Base-by-base conservation (phyloP, 83 land plant genomes). In the Isoetes engelmannii region DNA sequence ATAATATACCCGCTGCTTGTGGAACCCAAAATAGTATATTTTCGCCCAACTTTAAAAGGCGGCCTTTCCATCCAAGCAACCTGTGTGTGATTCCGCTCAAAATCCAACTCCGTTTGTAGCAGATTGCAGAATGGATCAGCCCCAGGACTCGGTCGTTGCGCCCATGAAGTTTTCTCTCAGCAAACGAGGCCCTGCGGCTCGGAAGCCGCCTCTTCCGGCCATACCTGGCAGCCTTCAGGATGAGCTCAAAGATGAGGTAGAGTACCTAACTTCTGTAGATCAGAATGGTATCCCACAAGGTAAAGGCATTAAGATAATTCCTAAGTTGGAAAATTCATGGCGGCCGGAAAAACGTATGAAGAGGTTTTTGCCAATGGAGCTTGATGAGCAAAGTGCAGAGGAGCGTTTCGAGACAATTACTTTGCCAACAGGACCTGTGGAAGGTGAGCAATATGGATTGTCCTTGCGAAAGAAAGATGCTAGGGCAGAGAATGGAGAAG, bases 341-440 rank as follows among this genome's bases (percentile, higher is more conserved):
- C 77, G 79, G 10, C 89, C 87, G 15, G 74, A 76, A 77, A 80
- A 79, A 73, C 70, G 77, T 71, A 82, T 86, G 86, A 84, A 83
- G 70, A 89, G 86, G 67, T 80, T 88, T 61, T 47, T 73, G 47
- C 63, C 68, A 56, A 18, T 69, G 4, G 83, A 78, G 5, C 46
- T 50, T 13, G 83, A 71, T 47, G 49, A 13, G 41, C 58, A 59
- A 28, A 4, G 44, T 48, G 51, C 73, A 19, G 72, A 57, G 79
- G 79, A 65, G 44, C 64, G 17, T 5, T 74, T 87, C 45, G 83
- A 85, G 74, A 20, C 78, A 57, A 72, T 84, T 70, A 63, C 73
- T 19, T 55, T 61, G 48, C 70, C 41, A 19, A 73, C 46, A 6
- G 65, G 58, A 12, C 58, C 51, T 3, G 72, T 72, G 5, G 48